Conservation (phyloP, 2,329 filamentous ascomycete genomes). For the Metarhizium robertsii region DNA sequence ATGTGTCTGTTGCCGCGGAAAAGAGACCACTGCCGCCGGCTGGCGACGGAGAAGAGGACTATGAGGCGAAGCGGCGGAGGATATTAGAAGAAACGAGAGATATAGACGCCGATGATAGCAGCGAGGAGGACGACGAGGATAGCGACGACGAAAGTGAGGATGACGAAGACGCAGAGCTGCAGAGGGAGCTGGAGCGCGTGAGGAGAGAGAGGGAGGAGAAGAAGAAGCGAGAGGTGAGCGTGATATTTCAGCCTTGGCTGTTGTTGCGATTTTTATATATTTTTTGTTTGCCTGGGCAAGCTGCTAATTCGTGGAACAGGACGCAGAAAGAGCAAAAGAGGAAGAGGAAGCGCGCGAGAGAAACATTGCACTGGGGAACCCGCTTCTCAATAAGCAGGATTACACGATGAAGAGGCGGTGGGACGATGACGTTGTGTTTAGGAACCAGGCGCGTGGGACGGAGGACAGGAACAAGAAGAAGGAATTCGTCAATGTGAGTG, state of each 20-base stretch:
- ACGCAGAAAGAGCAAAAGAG: constrained; percentile 67
- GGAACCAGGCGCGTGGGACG: constrained; percentile 92
- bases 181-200: constrained; percentile 91
- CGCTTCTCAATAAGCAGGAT: constrained; percentile 77
- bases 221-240: constrained; percentile 27
- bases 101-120: constrained; percentile 67
- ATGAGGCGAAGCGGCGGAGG: constrained; percentile 72
- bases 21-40: constrained; percentile 48
- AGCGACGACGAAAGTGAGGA: constrained; percentile 42
- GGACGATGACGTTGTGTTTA: constrained; percentile 99
- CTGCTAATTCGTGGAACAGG: constrained; percentile 32
- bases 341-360: constrained; percentile 78
- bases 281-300: background rate
- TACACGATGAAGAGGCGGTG: constrained; percentile 88
- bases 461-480: constrained; percentile 83
- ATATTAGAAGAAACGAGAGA: constrained; percentile 83
- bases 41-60: constrained; percentile 47
- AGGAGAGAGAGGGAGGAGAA: constrained; percentile 57
- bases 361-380: constrained; percentile 88
- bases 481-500: constrained; percentile 90
- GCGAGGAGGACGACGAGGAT: constrained; percentile 43
- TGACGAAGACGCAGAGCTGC: constrained; percentile 63
- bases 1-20: constrained; percentile 23
- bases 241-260: no score
- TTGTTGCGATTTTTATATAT: background rate